Percentiles rank a stretch among this genome's conserved stretches.
phyloP scores from a whole-genome alignment of 148 eudicot species.

The Heliamphora exappendiculata region DNA sequence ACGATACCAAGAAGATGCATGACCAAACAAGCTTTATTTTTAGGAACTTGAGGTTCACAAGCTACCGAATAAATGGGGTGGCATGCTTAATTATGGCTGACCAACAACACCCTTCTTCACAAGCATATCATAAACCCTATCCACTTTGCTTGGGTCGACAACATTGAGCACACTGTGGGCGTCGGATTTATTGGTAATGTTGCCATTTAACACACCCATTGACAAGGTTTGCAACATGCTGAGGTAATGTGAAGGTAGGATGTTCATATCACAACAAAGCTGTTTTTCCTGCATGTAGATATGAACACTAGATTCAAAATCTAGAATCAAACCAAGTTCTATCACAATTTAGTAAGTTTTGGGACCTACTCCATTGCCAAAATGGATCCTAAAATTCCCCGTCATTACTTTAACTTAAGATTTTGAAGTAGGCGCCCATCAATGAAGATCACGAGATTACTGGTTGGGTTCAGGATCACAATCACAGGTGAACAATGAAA shows the following conservation, averaged over 20 bases:
- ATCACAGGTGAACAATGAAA: not conserved
- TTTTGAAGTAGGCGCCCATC: no score
- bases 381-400: not conserved
- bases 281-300: slow-evolving; percentile 59
- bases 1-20: not conserved
- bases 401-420: not conserved
- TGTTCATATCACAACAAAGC: slow-evolving; percentile 71
- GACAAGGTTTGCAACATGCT: slow-evolving; percentile 65
- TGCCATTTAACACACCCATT: slow-evolving; percentile 59
- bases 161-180: slow-evolving; percentile 52
- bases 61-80: not conserved
- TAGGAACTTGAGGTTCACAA: not conserved
- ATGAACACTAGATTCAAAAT: no score
- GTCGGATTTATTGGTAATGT: slow-evolving; percentile 58
- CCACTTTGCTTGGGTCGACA: slow-evolving; percentile 79
- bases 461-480: not conserved
- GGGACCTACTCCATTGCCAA: no score
- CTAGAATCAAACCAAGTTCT: no score
- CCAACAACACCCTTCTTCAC: slow-evolving; percentile 48
- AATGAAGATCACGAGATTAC: no score
- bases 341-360: no score
- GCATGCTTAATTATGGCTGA: not conserved
- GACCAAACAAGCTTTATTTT: no score
- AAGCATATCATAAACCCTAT: slow-evolving; percentile 83
- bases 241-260: slow-evolving; percentile 89